Evolutionary conservation across 2,329 filamentous ascomycete species (phyloP).

Genomic region (Aspergillus sp.): DNA sequence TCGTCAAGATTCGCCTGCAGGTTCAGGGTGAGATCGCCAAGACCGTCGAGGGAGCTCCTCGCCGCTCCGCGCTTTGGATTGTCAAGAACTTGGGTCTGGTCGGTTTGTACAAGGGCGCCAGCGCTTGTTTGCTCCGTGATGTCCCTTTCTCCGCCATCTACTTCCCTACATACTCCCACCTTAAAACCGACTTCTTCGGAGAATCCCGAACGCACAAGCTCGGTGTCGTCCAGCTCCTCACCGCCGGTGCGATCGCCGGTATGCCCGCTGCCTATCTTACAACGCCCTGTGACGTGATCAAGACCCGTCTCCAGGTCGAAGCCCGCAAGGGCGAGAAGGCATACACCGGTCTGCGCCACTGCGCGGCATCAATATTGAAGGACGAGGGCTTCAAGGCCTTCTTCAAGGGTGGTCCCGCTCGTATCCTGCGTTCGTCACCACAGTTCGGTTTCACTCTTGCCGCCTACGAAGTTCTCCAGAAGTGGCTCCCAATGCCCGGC

Average conservation of each 20-base stretch:
- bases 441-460: slow-evolving; percentile 98
- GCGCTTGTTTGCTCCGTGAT: slow-evolving; percentile 89
- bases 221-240: slow-evolving; percentile 84
- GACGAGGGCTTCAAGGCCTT: slow-evolving; percentile 96
- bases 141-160: slow-evolving; percentile 98
- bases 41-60: slow-evolving; percentile 75
- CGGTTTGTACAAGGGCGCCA: slow-evolving; percentile 94
- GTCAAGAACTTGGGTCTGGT: slow-evolving; percentile 90
- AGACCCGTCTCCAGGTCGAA: slow-evolving; percentile 96
- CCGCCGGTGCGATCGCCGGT: slow-evolving; percentile 89
- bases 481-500: slow-evolving; percentile 74
- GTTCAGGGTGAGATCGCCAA: slow-evolving; percentile 96
- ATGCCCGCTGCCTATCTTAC: slow-evolving; percentile 94
- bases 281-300: slow-evolving; percentile 98
- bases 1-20: slow-evolving; percentile 98
- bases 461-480: slow-evolving; percentile 89
- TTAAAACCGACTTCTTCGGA: slow-evolving; percentile 93
- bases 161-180: slow-evolving; percentile 93
- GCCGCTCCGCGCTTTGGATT: slow-evolving; percentile 96
- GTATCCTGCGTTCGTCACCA: slow-evolving; percentile 90
- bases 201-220: slow-evolving; percentile 85
- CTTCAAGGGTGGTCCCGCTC: slow-evolving; percentile 96
- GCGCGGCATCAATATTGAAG: slow-evolving; percentile 76
- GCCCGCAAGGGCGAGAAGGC: slow-evolving; percentile 89
- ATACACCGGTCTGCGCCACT: slow-evolving; percentile 86